These are phyloP conservation scores for Citrus australasica DNA, from an alignment of 345 rosid species.

Conservation along the genomic window DNA sequence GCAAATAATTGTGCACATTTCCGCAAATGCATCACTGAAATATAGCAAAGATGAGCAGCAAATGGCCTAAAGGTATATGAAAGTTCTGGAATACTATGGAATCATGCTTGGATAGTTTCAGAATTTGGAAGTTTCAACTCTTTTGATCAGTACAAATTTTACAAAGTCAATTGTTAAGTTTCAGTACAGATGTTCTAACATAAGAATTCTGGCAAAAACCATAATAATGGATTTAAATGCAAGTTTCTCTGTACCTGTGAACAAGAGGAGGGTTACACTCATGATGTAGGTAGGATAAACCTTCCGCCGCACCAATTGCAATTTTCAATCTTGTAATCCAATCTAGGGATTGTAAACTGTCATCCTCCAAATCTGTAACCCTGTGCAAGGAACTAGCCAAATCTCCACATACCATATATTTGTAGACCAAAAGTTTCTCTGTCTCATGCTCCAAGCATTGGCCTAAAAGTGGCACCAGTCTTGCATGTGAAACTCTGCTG, in stretches of 20 bases:
- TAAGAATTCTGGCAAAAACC: background rate
- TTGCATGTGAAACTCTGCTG: conserved; percentile 63
- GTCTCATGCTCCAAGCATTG: conserved; percentile 67
- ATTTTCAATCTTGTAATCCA: conserved; percentile 96
- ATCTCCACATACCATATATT: conserved; percentile 77
- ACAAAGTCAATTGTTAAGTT: background rate
- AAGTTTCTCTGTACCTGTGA: conserved; percentile 61
- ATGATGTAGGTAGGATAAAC: conserved; percentile 76
- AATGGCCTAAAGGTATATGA: background rate
- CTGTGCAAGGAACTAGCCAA: conserved; percentile 68
- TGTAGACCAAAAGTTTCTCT: conserved; percentile 79
- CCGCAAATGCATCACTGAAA: background rate
- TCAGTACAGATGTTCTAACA: background rate
- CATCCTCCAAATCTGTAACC: conserved; percentile 47
- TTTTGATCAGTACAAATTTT: background rate
- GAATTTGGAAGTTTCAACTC: background rate
- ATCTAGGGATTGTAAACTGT: conserved; percentile 66
- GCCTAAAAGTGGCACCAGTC: conserved; percentile 77
- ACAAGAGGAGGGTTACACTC: conserved; percentile 86
- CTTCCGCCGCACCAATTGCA: conserved; percentile 89
- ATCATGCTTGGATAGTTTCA: background rate
- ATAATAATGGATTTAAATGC: background rate
- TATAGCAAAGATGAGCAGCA: background rate
- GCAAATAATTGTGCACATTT: background rate
- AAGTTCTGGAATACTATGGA: background rate